A percentile compares a stretch with the other conserved stretches of the same genome.
Conservation (phyloP, 371 early-diverging fungal genomes). For the Mortierella sp. region DNA sequence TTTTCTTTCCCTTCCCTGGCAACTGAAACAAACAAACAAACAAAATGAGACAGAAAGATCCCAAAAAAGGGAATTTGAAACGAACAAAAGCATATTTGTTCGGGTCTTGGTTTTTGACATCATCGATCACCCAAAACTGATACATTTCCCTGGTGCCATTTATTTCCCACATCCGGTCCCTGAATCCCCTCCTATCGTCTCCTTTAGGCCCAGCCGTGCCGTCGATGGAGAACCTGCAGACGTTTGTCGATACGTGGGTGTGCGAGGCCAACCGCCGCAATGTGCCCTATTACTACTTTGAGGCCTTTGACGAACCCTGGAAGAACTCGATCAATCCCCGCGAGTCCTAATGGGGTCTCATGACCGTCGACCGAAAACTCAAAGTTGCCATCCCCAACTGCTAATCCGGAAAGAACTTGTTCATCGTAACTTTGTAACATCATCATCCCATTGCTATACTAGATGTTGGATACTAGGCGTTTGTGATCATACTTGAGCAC, state of each 20-base stretch:
- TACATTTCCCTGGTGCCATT: too few species aligned
- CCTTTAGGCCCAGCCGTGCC: slow-evolving; percentile 58
- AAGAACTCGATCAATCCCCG: slow-evolving; percentile 55
- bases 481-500: too few species aligned
- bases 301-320: slow-evolving; percentile 76
- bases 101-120: too few species aligned
- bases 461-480: too few species aligned
- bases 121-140: too few species aligned
- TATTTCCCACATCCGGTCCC: background rate
- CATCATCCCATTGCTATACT: too few species aligned
- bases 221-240: slow-evolving; percentile 62
- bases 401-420: background rate
- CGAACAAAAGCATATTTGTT: too few species aligned
- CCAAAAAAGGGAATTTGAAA: too few species aligned
- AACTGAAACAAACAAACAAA: slow-evolving; percentile 15
- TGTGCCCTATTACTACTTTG: slow-evolving; percentile 70
- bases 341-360: slow-evolving; percentile 57
- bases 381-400: slow-evolving; percentile 54
- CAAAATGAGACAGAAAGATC: background rate
- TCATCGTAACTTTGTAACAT: too few species aligned
- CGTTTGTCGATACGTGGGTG: slow-evolving; percentile 58
- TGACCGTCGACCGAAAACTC: slow-evolving; percentile 53
- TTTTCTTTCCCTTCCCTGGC: too few species aligned
- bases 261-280: slow-evolving; percentile 63
- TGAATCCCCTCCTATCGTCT: background rate